These are phyloP conservation scores for Cadophora gregata DNA, from an alignment of 2,329 filamentous ascomycete species.

Conservation along the genomic window DNA sequence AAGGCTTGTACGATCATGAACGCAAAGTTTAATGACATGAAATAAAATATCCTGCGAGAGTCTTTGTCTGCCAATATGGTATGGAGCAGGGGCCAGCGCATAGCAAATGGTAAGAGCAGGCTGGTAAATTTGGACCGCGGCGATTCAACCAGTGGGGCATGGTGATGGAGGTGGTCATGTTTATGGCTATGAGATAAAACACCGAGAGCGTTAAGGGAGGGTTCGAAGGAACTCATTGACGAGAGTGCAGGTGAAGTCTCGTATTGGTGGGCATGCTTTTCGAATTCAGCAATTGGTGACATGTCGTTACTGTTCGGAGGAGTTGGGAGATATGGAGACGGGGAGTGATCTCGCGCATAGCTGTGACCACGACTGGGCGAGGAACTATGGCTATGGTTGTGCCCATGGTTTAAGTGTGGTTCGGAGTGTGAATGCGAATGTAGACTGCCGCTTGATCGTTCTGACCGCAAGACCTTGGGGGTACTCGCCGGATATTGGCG, in stretches of 20 bases:
- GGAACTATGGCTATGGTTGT: conserved; percentile 29
- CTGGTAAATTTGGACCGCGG: conserved; percentile 73
- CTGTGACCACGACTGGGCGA: conserved; percentile 26
- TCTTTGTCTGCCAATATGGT: conserved; percentile 90
- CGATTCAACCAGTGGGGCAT: conserved; percentile 39
- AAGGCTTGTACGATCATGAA: conserved; percentile 97
- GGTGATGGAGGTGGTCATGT: conserved; percentile 36
- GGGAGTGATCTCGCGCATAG: conserved; percentile 26
- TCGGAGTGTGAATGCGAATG: conserved; percentile 42
- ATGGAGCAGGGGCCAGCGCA: conserved; percentile 78
- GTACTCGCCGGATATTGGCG: conserved; percentile 37
- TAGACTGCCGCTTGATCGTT: conserved; percentile 39
- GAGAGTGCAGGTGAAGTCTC: conserved; percentile 29
- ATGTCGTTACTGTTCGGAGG: conserved; percentile 35
- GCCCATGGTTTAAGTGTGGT: conserved; percentile 31
- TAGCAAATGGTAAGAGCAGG: conserved; percentile 71
- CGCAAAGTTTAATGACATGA: conserved; percentile 91
- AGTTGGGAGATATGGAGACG: conserved; percentile 30
- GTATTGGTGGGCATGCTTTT: conserved; percentile 24
- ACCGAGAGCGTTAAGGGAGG: conserved; percentile 34
- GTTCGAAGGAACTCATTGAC: conserved; percentile 31
- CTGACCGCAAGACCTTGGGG: conserved; percentile 35
- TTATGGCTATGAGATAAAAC: conserved; percentile 36
- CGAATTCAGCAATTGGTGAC: conserved; percentile 29
- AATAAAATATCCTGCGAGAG: conserved; percentile 95